Evolutionary conservation across 1,139 yeast species (phyloP), one percentile per base, ranked within the genome.

Genomic region (Blastobotrys petasosporus): DNA sequence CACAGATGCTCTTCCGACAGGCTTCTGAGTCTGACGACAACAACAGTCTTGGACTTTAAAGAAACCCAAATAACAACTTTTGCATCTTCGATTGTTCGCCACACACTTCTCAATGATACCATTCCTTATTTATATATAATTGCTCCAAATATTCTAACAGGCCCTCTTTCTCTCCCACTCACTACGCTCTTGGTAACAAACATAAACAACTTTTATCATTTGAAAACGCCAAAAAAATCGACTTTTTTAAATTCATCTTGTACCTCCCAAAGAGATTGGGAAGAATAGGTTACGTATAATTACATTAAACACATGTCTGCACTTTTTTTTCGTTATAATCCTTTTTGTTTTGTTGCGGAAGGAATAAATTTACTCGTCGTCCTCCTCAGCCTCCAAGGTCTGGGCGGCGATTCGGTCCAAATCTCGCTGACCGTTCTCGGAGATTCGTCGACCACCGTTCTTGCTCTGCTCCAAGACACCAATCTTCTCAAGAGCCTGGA

Each of bases 331-430:
- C 16, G 35, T 16, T 13, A 13, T 12, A n/a, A 12, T 32, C 16
- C 5, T 32, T 32, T n/a, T 32, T 12, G 8, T 12, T 32, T 16
- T 16, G 16, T 7, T 11, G 7, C 29, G 41, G 30, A 29, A 32
- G 37, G 20, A 33, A 41, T 41, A 47, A 38, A 37, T 57, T 66
- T 70, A 68, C 63, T 73, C 75, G 62, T 74, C 76, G 52, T 63
- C 63, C 44, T 62, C 67, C 73, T 85, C 94, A 74, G 85, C 90
- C 69, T 79, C 95, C 75, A 86, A 82, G 73, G 96, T 87, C 80
- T 90, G 97, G 73, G 95, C 96, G 71, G 98, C 98, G 75, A 92
- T 92, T 85, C 98, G 97, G 80, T 92, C 99, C 80, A 92, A 85
- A 80, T 92, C 99, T 85, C 98, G 90, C 81, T 92, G 97, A 73